These are phyloP conservation scores for Nothophaeocryptopus gaeumannii DNA, from an alignment of 2,329 filamentous ascomycete species.

Conservation along the genomic window DNA sequence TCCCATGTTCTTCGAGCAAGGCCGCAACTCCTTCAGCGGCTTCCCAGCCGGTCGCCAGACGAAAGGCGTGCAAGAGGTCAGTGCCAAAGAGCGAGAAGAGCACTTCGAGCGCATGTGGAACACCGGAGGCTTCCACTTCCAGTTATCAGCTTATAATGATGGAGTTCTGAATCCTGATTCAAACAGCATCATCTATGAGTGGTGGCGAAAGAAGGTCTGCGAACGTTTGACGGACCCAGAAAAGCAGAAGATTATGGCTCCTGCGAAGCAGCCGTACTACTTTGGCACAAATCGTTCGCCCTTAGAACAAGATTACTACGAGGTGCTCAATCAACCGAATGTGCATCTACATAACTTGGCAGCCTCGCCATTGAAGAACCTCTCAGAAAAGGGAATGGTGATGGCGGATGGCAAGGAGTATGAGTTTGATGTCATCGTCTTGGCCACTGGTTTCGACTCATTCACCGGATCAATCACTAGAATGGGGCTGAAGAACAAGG, in stretches of 20 bases:
- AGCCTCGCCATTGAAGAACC: constrained; percentile 39
- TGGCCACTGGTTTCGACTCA: constrained; percentile 49
- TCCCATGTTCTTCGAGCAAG: constrained; percentile 46
- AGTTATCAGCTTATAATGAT: constrained; percentile 56
- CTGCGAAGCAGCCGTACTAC: constrained; percentile 45
- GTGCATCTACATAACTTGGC: constrained; percentile 44
- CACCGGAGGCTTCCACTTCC: constrained; percentile 54
- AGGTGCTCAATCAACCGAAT: constrained; percentile 43
- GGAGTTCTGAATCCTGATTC: constrained; percentile 45
- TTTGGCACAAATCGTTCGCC: constrained; percentile 46
- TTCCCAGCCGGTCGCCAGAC: constrained; percentile 52
- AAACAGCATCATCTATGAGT: constrained; percentile 54
- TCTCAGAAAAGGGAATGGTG: constrained; percentile 44
- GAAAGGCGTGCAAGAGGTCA: constrained; percentile 50
- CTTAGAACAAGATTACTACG: constrained; percentile 49
- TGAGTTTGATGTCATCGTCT: constrained; percentile 45
- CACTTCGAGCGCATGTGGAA: constrained; percentile 44
- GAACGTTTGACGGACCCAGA: constrained; percentile 50
- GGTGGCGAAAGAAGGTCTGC: constrained; percentile 55
- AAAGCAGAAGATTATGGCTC: constrained; percentile 51
- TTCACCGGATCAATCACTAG: constrained; percentile 35
- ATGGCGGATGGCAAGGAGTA: constrained; percentile 39
- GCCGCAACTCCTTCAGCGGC: constrained; percentile 45
- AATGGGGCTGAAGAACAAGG: constrained; percentile 35
- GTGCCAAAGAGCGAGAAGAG: constrained; percentile 40